phyloP scores from a whole-genome alignment of 2,329 filamentous ascomycete genomes.

The Simplicillium aogashimaense region DNA sequence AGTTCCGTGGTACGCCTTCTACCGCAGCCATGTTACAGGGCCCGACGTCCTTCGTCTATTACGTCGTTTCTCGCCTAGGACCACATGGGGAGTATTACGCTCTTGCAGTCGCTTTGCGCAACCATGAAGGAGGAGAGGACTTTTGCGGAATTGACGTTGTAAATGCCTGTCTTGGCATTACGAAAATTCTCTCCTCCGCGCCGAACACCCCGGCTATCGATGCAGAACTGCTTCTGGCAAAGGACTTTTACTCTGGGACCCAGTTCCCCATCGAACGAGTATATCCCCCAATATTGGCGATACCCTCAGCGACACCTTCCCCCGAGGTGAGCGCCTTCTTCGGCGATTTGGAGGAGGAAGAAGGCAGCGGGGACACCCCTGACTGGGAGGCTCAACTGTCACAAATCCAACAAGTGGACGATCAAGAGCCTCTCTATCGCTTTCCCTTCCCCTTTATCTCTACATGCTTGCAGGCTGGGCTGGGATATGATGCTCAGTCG shows the following conservation, averaged over 20 bases:
- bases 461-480: not conserved
- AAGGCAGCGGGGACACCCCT: too few relatives aligned
- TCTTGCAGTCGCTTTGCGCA: not conserved
- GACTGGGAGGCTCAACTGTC: too few relatives aligned
- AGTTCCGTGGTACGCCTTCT: too few relatives aligned
- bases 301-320: not conserved
- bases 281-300: not conserved
- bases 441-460: not conserved
- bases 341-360: too few relatives aligned
- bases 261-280: not conserved
- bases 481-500: not conserved
- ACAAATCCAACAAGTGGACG: too few relatives aligned
- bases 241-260: not conserved
- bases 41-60: slow-evolving; percentile 1
- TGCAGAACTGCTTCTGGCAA: not conserved
- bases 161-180: not conserved
- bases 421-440: too few relatives aligned
- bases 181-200: not conserved
- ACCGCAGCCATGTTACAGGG: too few relatives aligned
- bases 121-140: not conserved
- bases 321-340: not conserved
- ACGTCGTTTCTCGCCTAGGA: slow-evolving; percentile 8
- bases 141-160: not conserved
- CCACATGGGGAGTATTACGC: slow-evolving; percentile 6
- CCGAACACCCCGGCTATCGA: not conserved